phyloP scores from a whole-genome alignment of 164 flowering plant genomes.

The Umbellularia californica region DNA sequence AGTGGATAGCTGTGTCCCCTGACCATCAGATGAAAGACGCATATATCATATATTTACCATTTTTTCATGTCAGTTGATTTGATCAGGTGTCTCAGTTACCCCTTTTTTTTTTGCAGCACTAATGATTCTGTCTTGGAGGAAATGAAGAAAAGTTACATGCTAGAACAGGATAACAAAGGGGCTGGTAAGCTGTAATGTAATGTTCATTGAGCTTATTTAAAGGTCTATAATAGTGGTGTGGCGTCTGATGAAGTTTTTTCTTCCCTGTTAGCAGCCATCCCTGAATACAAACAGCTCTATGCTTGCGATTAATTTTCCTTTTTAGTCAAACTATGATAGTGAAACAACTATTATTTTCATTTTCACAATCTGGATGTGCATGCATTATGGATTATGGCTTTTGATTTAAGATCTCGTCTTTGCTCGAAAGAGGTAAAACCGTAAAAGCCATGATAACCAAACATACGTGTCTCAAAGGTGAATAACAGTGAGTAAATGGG shows the following conservation, averaged over 20 bases:
- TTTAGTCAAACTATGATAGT: background rate
- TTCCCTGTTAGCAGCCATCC: background rate
- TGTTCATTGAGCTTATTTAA: background rate
- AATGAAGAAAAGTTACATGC: constrained; percentile 78
- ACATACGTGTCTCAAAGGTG: no score
- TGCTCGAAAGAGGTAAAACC: no score
- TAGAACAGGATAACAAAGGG: constrained; percentile 39
- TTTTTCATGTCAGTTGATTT: background rate
- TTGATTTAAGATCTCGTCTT: no score
- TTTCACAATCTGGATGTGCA: background rate
- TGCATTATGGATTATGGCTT: background rate
- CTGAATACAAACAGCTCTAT: background rate
- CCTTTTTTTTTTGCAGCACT: constrained; percentile 43
- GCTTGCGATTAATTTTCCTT: no score
- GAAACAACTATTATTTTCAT: background rate
- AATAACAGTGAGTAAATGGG: no score
- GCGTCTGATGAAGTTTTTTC: background rate
- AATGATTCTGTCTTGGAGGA: constrained; percentile 80
- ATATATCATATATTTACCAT: background rate
- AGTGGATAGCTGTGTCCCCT: background rate
- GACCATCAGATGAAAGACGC: background rate
- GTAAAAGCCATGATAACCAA: no score
- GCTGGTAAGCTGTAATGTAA: background rate
- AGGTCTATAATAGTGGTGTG: background rate
- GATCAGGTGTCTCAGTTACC: background rate